A percentile compares a stretch with the other conserved stretches of the same genome.
Conservation (phyloP, 2,329 filamentous ascomycete genomes). For the Anisogramma anomala region DNA sequence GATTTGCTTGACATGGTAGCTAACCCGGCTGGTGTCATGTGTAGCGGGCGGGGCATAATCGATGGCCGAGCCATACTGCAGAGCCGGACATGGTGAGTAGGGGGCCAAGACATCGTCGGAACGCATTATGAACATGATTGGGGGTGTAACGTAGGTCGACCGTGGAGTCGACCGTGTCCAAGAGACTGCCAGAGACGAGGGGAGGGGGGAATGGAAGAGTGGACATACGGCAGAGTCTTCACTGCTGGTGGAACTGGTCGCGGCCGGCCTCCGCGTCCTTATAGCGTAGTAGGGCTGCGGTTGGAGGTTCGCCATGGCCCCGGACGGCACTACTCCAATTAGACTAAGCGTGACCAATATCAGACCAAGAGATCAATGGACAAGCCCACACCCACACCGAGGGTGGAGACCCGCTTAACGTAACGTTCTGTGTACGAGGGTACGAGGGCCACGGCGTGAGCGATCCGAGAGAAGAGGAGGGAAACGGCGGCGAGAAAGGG, state of each 20-base stretch:
- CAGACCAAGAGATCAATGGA: too few species aligned
- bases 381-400: too few species aligned
- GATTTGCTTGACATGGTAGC: slow-evolving; percentile 46
- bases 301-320: slow-evolving; percentile 30
- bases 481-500: too few species aligned
- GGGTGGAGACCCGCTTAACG: too few species aligned
- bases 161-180: too few species aligned
- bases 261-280: slow-evolving; percentile 35
- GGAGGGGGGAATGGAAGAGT: not conserved
- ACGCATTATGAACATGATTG: slow-evolving; percentile 3
- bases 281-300: slow-evolving; percentile 40
- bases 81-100: slow-evolving; percentile 23
- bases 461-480: too few species aligned
- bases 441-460: too few species aligned
- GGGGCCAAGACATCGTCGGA: slow-evolving; percentile 7
- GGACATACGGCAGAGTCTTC: slow-evolving; percentile 37
- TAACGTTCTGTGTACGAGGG: too few species aligned
- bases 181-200: too few species aligned
- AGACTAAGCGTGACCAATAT: too few species aligned
- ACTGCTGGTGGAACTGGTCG: slow-evolving; percentile 35
- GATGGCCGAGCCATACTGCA: slow-evolving; percentile 34
- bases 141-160: too few species aligned
- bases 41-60: slow-evolving; percentile 34
- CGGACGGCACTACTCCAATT: too few species aligned
- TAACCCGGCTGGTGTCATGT: slow-evolving; percentile 46